Evolutionary conservation across 2,329 filamentous ascomycete species (phyloP).

Genomic region (Fusarium proliferatum): DNA sequence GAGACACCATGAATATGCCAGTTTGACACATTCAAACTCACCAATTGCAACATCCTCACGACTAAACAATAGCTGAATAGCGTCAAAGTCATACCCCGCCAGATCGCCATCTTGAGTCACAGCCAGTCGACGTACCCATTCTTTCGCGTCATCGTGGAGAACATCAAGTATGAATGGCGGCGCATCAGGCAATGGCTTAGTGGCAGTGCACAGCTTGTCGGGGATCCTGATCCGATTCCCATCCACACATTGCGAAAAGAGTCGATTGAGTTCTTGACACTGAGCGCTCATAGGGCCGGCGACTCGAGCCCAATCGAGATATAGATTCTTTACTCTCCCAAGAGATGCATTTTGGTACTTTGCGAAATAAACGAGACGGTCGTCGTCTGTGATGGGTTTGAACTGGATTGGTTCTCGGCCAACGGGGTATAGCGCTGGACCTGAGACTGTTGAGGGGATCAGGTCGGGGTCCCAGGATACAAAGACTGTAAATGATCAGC

Average conservation of each 20-base stretch:
- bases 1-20: background rate
- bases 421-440: background rate
- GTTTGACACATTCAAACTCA: background rate
- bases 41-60: background rate
- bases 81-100: background rate
- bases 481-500: background rate
- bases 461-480: slow-evolving; percentile 1
- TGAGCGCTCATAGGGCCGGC: background rate
- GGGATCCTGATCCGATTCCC: slow-evolving; percentile 1
- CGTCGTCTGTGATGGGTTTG: background rate
- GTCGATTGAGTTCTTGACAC: slow-evolving; percentile 7
- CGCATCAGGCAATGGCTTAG: accelerated
- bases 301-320: background rate
- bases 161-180: slow-evolving; percentile 2
- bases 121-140: background rate
- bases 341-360: background rate
- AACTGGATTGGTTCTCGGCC: background rate
- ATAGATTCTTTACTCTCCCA: background rate
- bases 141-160: background rate
- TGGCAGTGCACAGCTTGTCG: background rate
- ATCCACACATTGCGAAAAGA: slow-evolving; percentile 11
- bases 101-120: accelerated
- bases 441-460: background rate
- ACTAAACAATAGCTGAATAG: background rate
- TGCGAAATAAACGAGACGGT: background rate